Base-by-base conservation (phyloP, 208 protist genomes). In the Crithidia sp. region DNA sequence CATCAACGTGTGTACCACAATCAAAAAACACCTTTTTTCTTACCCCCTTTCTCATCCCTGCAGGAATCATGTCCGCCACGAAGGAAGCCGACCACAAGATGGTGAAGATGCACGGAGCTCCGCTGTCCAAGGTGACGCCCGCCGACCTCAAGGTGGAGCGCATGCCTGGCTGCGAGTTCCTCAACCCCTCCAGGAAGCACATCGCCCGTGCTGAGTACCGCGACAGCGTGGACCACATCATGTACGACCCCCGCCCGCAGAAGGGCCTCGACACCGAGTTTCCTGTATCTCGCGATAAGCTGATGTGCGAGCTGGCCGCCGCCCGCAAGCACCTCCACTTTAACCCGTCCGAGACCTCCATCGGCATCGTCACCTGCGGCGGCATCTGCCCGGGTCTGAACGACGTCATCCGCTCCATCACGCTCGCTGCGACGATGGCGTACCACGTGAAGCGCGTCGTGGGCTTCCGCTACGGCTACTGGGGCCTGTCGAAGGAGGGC, bases 351-450 rank as follows among this genome's bases (percentile, higher is more conserved):
- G 86, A 97, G 67, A 95, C 92, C 28, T 86, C 87, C 68, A 84
- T 97, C 49, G 97, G 89, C 50, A 96, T 99, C 72, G 95, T 98
- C 39, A 98, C 96, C 16, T 99, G 97, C 83, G 97, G 97, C 62
- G 97, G 97, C 49, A 96, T 99, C 67, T 99, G 97, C 84, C 97
- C 97, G 43, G 97, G 97, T 65, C 88, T 98, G 36, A 98, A 98
- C 84, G 90, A 96, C 47, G 95, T 98, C 52, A 98, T 98, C 66
- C 96, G 95, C 69, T 97, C 87, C 67, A 84, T 99, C 53, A 94
- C 90, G 10, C 83, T 97, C 58, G 82, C 83, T 43, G 86, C 83
- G 49, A 90, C 87, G 49, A 75, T 85, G 50, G 40, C 69, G 13
- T 99, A 99, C 85, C 85, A 88, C 69, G 93, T 98, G 68, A 92